Conservation (phyloP, 2,329 filamentous ascomycete genomes). For the Bertia moriformis region DNA sequence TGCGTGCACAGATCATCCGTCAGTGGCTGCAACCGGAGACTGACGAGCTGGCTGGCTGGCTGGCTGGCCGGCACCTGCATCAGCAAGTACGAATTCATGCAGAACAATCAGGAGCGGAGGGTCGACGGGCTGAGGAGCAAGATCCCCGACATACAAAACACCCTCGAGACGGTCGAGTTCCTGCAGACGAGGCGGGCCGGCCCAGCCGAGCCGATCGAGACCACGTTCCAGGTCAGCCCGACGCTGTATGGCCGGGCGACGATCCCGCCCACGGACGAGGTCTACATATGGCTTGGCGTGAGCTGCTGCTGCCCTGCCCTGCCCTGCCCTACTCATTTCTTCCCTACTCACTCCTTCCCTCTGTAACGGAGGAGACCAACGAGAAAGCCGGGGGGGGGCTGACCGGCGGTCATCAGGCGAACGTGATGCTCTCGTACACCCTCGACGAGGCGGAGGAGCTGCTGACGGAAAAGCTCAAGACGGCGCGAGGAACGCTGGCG, state of each 20-base stretch:
- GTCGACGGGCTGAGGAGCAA: slow-evolving; percentile 76
- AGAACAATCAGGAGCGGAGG: slow-evolving; percentile 76
- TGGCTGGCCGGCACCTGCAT: slow-evolving; percentile 10
- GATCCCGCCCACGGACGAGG: slow-evolving; percentile 71
- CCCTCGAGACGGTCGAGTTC: slow-evolving; percentile 79
- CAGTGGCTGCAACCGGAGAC: slow-evolving; percentile 19
- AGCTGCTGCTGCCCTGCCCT: slow-evolving; percentile 12
- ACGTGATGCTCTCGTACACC: slow-evolving; percentile 93
- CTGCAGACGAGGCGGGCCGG: slow-evolving; percentile 59
- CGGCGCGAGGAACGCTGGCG: slow-evolving; percentile 64
- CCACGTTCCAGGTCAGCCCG: slow-evolving; percentile 91
- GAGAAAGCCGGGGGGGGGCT: too few species aligned
- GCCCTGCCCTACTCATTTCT: not conserved
- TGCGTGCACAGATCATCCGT: slow-evolving; percentile 35
- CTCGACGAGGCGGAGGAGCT: slow-evolving; percentile 74
- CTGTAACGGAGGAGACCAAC: too few species aligned
- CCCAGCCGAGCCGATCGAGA: slow-evolving; percentile 65
- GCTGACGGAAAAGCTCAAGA: slow-evolving; percentile 60
- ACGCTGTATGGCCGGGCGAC: slow-evolving; percentile 82
- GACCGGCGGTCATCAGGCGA: slow-evolving; percentile 43
- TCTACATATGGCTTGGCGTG: slow-evolving; percentile 93
- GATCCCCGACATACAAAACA: slow-evolving; percentile 94
- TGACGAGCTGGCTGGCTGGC: slow-evolving; percentile 22
- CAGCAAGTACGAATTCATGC: slow-evolving; percentile 99
- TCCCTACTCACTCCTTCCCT: too few species aligned